Conservation (phyloP, 768 basidiomycete genomes). For the Tricholomella constricta region DNA sequence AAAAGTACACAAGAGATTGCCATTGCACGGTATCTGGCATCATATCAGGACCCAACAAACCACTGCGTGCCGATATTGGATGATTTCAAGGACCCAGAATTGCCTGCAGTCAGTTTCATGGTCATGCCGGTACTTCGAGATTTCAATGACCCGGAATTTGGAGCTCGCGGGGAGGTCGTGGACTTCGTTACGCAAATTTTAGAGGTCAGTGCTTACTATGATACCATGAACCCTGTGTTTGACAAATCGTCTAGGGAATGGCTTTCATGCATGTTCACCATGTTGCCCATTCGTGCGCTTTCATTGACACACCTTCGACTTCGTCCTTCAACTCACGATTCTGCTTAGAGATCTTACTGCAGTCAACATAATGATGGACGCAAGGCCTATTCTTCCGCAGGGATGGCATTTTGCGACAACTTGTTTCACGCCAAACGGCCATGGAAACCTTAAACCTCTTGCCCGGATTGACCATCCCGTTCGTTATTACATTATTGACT, state of each 20-base stretch:
- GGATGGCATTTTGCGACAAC: slow-evolving; percentile 1
- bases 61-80: slow-evolving; percentile 23
- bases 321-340: not conserved
- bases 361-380: slow-evolving; percentile 10
- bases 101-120: slow-evolving; percentile 17
- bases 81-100: slow-evolving; percentile 13
- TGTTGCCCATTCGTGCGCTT: not conserved
- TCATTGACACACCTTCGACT: too few species aligned
- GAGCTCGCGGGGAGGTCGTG: slow-evolving; percentile 29
- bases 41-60: slow-evolving; percentile 11
- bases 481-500: slow-evolving; percentile 8
- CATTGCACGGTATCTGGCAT: slow-evolving; percentile 17
- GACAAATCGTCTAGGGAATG: not conserved
- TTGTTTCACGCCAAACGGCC: not conserved
- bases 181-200: slow-evolving; percentile 34
- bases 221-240: not conserved
- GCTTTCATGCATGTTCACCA: not conserved
- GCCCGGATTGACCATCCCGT: slow-evolving; percentile 8
- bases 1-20: slow-evolving; percentile 22
- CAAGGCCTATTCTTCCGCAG: slow-evolving; percentile 1
- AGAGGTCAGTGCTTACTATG: not conserved
- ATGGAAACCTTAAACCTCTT: not conserved
- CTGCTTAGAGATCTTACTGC: slow-evolving; percentile 2
- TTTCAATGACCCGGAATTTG: slow-evolving; percentile 37
- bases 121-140: slow-evolving; percentile 40